Conservation (phyloP, 176 grass and related monocot genomes). For the Eragrostis curvula region DNA sequence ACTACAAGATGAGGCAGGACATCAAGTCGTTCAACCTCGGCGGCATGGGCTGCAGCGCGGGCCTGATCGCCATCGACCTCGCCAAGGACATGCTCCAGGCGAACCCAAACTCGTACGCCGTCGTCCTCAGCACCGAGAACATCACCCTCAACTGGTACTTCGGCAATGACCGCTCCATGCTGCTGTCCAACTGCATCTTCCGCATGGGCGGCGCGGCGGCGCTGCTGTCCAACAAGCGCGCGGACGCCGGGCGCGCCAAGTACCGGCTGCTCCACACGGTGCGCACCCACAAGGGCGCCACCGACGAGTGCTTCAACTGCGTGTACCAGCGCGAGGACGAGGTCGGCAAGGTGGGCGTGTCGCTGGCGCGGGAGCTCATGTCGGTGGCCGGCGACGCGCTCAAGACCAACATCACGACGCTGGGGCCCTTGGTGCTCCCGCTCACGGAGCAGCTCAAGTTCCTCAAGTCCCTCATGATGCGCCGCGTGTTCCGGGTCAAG, state of each 20-base stretch:
- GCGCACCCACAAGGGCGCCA: constrained; percentile 76
- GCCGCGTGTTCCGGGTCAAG: constrained; percentile 53
- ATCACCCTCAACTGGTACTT: constrained; percentile 87
- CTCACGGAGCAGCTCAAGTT: constrained; percentile 70
- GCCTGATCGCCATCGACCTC: constrained; percentile 78
- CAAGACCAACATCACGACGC: constrained; percentile 84
- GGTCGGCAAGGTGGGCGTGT: constrained; percentile 48
- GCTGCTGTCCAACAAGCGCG: constrained; percentile 68
- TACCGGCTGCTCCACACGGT: constrained; percentile 75
- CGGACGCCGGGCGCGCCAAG: constrained; percentile 67
- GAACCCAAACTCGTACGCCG: constrained; percentile 54
- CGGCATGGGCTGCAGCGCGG: constrained; percentile 83
- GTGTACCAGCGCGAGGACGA: constrained; percentile 82
- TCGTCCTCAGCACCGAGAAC: constrained; percentile 81
- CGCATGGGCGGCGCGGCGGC: constrained; percentile 73
- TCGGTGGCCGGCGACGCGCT: constrained; percentile 71
- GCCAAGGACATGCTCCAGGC: constrained; percentile 80
- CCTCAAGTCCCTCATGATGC: constrained; percentile 54
- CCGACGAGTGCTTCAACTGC: constrained; percentile 69
- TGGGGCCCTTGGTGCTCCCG: constrained; percentile 69
- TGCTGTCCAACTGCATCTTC: constrained; percentile 85
- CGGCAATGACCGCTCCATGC: constrained; percentile 76
- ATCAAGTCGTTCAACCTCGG: constrained; percentile 82
- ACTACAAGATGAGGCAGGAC: constrained; percentile 69
- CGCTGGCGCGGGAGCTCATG: constrained; percentile 76